phyloP scores from a whole-genome alignment of 164 flowering plant genomes.

The Sextonia rubra region DNA sequence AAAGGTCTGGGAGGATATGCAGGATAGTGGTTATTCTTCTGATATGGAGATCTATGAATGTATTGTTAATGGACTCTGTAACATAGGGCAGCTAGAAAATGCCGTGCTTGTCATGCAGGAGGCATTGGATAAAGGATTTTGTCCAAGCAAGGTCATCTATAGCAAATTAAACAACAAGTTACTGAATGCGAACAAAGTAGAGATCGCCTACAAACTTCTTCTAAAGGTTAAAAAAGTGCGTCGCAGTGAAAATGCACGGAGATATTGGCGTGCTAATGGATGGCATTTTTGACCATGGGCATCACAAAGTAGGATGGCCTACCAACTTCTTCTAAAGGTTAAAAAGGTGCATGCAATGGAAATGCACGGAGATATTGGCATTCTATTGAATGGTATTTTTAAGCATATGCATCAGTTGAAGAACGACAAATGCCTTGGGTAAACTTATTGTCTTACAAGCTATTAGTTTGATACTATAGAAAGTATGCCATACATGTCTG shows the following conservation, averaged over 20 bases:
- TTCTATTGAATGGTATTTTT: conserved; percentile 90
- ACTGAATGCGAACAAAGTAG: conserved; percentile 54
- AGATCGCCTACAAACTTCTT: conserved; percentile 68
- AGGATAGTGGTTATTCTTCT: conserved; percentile 57
- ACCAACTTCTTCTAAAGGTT: conserved; percentile 62
- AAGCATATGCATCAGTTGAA: conserved; percentile 11
- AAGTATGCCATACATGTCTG: background rate
- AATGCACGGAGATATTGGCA: conserved; percentile 80
- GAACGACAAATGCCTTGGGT: background rate
- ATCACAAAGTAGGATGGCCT: conserved; percentile 34
- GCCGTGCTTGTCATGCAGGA: conserved; percentile 84
- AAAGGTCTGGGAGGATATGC: conserved; percentile 78
- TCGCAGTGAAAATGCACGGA: conserved; percentile 52
- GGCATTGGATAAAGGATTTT: conserved; percentile 62
- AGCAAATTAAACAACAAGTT: conserved; percentile 74
- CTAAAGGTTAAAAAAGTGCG: conserved; percentile 70
- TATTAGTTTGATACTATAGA: background rate
- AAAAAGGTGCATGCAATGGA: conserved; percentile 59
- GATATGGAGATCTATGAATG: conserved; percentile 77
- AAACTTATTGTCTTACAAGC: background rate
- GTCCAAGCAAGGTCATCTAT: conserved; percentile 61
- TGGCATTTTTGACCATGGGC: conserved; percentile 67
- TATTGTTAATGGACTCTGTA: conserved; percentile 72
- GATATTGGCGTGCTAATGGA: conserved; percentile 82
- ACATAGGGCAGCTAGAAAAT: conserved; percentile 81